Base-by-base conservation (phyloP, 2,329 filamentous ascomycete species). In the Epichloe typhina region DNA sequence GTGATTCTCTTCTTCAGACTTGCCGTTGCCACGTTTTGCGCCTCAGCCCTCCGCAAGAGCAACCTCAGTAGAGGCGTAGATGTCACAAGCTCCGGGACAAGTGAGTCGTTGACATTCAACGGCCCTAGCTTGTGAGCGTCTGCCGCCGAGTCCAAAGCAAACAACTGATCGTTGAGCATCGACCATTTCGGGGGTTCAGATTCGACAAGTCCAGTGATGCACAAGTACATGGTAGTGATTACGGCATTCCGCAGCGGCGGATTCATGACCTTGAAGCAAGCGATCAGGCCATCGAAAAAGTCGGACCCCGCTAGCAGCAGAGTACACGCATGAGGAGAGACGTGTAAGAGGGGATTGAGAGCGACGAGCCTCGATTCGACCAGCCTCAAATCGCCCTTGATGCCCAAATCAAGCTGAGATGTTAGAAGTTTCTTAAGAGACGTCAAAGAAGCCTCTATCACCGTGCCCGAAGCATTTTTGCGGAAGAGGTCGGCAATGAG, bases 241-340 rank as follows among this genome's bases (percentile, higher is more conserved):
- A 95, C 76, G 15, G 77, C 75, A 55, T 79, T 84, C 52, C 82
- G 79, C 42, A 89, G 59, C 0, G 75, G 74, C 17, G 77, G 75
- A 51, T 82, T 79, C 64, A 79, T 81, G 52, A 83, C 75, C 46
- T 71, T 74, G 65, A 83, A 90, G 54, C 82, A 82, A 47, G 70
- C 70, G 38, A 80, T 72, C 12, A 95, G 73, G 0, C 84, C 80
- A 63, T 96, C 91, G 19, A 95, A 67, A 93, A 93, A 91, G 66
- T 96, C 91, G 47, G 86, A 89, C 1, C 91, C 91, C 0, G 85
- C 85, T 58, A 95, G 77, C 59, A 95, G 83, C 57, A 86, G 72
- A 1, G 71, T 68, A 19, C 76, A 77, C 0, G 73, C 69, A 19
- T 74, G 70, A 0, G 79, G 71, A 5, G 82, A 87, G 6, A 71